A percentile compares a stretch with the other conserved stretches of the same genome.
Conservation (phyloP, 83 land plant species). For the Isoetes engelmannii region DNA sequence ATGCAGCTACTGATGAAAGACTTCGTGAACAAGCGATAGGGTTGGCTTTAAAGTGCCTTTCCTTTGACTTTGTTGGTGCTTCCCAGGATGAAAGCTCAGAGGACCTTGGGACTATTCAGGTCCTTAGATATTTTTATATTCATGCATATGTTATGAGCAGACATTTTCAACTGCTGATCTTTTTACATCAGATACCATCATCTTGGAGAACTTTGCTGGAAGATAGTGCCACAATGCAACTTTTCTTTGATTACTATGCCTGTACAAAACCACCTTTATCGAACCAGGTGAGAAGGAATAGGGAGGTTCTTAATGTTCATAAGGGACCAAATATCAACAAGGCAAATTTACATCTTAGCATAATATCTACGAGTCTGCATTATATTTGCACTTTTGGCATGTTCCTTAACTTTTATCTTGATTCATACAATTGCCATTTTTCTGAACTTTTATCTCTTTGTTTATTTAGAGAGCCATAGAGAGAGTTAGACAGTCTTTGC, state of each 20-base stretch:
- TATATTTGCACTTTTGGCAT: too few relatives aligned
- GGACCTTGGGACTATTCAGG: constrained; percentile 96
- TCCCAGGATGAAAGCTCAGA: constrained; percentile 93
- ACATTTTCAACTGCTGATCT: too few relatives aligned
- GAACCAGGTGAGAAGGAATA: constrained; percentile 38
- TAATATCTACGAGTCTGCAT: too few relatives aligned
- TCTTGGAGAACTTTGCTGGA: constrained; percentile 73
- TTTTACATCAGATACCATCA: constrained; percentile 62
- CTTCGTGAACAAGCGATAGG: constrained; percentile 67
- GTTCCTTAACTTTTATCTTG: too few relatives aligned
- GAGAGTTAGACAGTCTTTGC: too few relatives aligned
- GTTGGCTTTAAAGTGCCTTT: constrained; percentile 68
- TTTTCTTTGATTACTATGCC: constrained; percentile 87
- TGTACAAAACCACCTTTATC: constrained; percentile 68
- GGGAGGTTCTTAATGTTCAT: too few relatives aligned
- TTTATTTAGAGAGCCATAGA: too few relatives aligned
- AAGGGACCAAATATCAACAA: too few relatives aligned
- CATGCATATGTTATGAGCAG: not conserved
- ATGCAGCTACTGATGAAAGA: constrained; percentile 42
- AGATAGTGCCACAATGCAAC: constrained; percentile 73
- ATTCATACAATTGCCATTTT: too few relatives aligned
- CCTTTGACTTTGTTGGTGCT: constrained; percentile 90
- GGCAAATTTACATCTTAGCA: too few relatives aligned
- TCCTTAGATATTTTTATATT: constrained; percentile 6
- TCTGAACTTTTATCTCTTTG: too few relatives aligned